Percentiles rank a stretch among this genome's conserved stretches.
phyloP scores from a whole-genome alignment of 1,284 basidiomycete species.

The Cutaneotrichosporon spelunceum region DNA sequence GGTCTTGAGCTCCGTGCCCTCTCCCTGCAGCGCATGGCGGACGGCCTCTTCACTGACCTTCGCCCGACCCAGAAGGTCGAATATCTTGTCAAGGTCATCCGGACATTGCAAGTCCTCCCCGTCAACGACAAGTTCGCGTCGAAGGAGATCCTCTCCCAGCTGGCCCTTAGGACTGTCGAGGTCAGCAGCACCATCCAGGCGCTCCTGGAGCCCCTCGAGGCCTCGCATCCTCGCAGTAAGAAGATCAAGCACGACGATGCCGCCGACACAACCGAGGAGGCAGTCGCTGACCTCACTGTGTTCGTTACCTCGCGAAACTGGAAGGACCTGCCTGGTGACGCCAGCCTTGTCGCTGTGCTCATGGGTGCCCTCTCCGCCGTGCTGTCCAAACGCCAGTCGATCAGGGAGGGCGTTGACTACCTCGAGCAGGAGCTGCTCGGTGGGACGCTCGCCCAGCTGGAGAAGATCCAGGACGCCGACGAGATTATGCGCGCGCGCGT shows the following conservation, averaged over 20 bases:
- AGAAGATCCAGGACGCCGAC: slow-evolving; percentile 55
- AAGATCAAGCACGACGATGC: slow-evolving; percentile 33
- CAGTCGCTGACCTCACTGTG: slow-evolving; percentile 59
- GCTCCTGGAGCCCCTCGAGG: slow-evolving; percentile 34
- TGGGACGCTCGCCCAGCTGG: slow-evolving; percentile 68
- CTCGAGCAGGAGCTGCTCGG: slow-evolving; percentile 83
- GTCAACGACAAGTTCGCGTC: slow-evolving; percentile 33
- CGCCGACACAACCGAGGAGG: slow-evolving; percentile 27
- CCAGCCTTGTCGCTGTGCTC: slow-evolving; percentile 68
- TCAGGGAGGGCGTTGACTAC: slow-evolving; percentile 64
- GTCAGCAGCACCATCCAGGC: slow-evolving; percentile 30
- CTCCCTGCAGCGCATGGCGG: slow-evolving; percentile 32
- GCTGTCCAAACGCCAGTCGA: slow-evolving; percentile 55
- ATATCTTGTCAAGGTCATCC: slow-evolving; percentile 33
- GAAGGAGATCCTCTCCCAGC: slow-evolving; percentile 28
- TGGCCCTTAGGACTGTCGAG: slow-evolving; percentile 28
- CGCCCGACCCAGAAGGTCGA: slow-evolving; percentile 29
- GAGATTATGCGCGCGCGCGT: slow-evolving; percentile 48
- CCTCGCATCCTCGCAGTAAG: slow-evolving; percentile 34
- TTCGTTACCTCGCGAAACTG: slow-evolving; percentile 70
- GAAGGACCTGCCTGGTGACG: slow-evolving; percentile 62
- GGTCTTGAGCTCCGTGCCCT: slow-evolving; percentile 23
- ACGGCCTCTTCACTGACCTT: slow-evolving; percentile 38
- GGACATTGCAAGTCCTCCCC: slow-evolving; percentile 33
- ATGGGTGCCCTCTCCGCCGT: slow-evolving; percentile 71